Evolutionary conservation across 352 stramenopile species (phyloP).

Genomic region (Globisporangium splendens): DNA sequence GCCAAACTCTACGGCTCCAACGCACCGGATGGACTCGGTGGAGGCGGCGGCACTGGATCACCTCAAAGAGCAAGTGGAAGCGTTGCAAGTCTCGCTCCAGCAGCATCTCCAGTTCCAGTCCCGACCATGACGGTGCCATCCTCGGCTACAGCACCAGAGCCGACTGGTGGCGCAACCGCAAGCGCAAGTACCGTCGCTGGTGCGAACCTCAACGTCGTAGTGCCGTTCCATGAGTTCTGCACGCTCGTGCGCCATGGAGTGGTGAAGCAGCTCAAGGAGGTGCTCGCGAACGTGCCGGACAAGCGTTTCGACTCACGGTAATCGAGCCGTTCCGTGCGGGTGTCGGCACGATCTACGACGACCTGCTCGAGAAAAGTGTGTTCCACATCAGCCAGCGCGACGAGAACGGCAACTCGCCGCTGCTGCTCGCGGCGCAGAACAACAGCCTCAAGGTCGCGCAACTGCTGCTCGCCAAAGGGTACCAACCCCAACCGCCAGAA

Average conservation of each 20-base stretch:
- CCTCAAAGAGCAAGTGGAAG: background rate
- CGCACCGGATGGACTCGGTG: slow-evolving; percentile 13
- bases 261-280: slow-evolving; percentile 87
- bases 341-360: slow-evolving; percentile 90
- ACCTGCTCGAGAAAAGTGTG: slow-evolving; percentile 84
- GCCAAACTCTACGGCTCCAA: slow-evolving; percentile 33
- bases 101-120: background rate
- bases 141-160: background rate
- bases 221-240: slow-evolving; percentile 75
- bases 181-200: slow-evolving; percentile 7
- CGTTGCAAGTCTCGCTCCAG: background rate
- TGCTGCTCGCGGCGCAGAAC: slow-evolving; percentile 88
- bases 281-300: slow-evolving; percentile 77
- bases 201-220: slow-evolving; percentile 35
- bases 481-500: slow-evolving; percentile 92
- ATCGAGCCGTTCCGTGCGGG: slow-evolving; percentile 66
- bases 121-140: background rate
- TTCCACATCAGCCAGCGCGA: slow-evolving; percentile 90
- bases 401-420: slow-evolving; percentile 88
- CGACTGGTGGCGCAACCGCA: background rate
- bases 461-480: slow-evolving; percentile 86
- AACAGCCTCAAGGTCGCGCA: slow-evolving; percentile 87
- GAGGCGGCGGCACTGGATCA: background rate
- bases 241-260: slow-evolving; percentile 85
- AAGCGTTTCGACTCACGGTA: slow-evolving; percentile 86